phyloP scores from a whole-genome alignment of 495 filamentous ascomycete species.

The Penicillium canariense region DNA sequence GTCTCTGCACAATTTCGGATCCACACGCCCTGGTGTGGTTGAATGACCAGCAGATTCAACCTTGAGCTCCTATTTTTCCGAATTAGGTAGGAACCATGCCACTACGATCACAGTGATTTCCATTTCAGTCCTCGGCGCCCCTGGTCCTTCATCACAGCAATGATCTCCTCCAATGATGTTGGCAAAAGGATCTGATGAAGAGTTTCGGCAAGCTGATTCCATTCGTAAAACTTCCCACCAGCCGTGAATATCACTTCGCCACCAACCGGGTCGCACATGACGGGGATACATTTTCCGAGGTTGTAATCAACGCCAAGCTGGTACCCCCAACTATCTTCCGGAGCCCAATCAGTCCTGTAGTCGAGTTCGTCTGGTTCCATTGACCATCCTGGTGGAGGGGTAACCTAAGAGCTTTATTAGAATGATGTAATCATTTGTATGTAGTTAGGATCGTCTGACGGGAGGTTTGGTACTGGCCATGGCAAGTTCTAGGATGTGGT shows the following conservation, averaged over 20 bases:
- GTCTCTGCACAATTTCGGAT: no score
- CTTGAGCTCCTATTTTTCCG: no score
- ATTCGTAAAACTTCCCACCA: constrained; percentile 1
- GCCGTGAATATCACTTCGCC: constrained; percentile 1
- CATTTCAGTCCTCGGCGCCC: no score
- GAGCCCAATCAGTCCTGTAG: constrained; percentile 4
- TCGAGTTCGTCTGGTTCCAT: constrained; percentile 9
- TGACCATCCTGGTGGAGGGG: constrained; percentile 9
- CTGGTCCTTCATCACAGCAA: no score
- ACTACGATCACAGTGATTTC: no score
- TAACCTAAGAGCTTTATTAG: background rate
- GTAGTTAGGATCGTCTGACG: background rate
- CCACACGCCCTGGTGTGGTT: no score
- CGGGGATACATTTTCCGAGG: background rate
- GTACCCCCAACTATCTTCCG: background rate
- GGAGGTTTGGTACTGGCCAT: background rate
- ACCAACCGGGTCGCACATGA: constrained; percentile 4
- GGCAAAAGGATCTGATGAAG: background rate
- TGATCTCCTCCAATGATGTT: no score
- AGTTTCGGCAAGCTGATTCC: background rate
- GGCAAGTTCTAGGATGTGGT: background rate
- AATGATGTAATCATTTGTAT: background rate
- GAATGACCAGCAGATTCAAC: no score
- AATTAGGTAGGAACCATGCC: no score
- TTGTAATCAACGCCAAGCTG: background rate